Evolutionary conservation across 805 yeast genomes (phyloP), one percentile per base, ranked within the genome.

Genomic region (Grigorovia jiainica): DNA sequence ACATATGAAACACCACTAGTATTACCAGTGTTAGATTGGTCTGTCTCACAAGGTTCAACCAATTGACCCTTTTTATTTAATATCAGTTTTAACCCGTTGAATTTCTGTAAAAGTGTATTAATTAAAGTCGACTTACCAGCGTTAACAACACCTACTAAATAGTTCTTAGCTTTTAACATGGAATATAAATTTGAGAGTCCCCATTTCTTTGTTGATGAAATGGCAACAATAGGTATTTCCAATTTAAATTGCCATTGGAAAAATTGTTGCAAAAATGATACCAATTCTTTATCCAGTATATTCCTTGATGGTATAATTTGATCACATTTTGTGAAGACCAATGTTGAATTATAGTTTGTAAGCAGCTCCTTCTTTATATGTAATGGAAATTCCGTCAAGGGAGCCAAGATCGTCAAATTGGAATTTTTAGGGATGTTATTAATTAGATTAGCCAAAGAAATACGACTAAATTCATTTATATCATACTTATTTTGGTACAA

Each of bases 371-470:
- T 39, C 43, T 71, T 63, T 3, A 79, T 52, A 6, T 79, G 70
- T 33, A 81, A 62, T 1, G 96, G 95, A 54, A 85, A 84, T 49
- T 85, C 95, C 11, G 71, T 58, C 1, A 82, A 77, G 29, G 82
- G 79, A 8, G 81, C 65, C 1, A 83, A 76, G 53, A 82, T 79
- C 2, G 80, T 70, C 1, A 82, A 49, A 7, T 68, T 68, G 3
- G 75, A 71, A 25, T 59, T 50, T 3, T 50, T 52, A 2, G 79
- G 86, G 18, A 66, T 48, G 3, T 43, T 38, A 5, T 50, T 48
- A 43, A 66, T 40, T 1, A 71, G 58, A 4, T 61, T 58, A 1
- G 57, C 51, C 3, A 59, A 50, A 2, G 65, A 49, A 38, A 44
- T 45, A 15, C 57, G 48, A 7, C 55, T 55, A 29, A 57, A 55